Percentiles rank a stretch among this genome's conserved stretches.
Evolutionary conservation across 306 rosid species (phyloP).

Genomic region (Parietaria judaica): DNA sequence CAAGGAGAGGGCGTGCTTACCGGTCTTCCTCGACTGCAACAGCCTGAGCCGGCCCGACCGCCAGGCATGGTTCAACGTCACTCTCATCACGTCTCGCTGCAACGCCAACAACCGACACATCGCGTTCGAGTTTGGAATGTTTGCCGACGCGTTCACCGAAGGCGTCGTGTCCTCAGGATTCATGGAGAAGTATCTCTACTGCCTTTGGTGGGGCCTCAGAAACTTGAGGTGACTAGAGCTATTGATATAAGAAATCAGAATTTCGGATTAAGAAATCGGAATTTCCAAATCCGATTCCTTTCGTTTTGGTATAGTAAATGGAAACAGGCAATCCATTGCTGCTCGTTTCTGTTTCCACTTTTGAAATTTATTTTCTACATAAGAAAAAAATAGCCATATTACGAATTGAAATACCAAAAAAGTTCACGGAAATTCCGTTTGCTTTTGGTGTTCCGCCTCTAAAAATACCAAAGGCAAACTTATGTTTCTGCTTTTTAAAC

Average conservation of each 20-base stretch:
- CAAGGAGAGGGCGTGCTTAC: constrained; percentile 46
- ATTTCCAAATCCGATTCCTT: too few relatives aligned
- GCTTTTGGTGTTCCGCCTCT: too few relatives aligned
- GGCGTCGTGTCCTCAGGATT: constrained; percentile 51
- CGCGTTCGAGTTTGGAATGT: constrained; percentile 69
- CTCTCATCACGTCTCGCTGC: constrained; percentile 36
- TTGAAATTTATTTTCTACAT: too few relatives aligned
- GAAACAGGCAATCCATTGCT: too few relatives aligned
- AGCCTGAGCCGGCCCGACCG: constrained; percentile 36
- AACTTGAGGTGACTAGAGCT: constrained; percentile 51
- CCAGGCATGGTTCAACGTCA: constrained; percentile 55
- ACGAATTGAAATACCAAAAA: too few relatives aligned
- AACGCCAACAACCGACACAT: constrained; percentile 32
- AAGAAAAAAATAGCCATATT: too few relatives aligned
- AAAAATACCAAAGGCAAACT: too few relatives aligned
- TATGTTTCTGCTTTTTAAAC: too few relatives aligned
- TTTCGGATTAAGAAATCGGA: neutral
- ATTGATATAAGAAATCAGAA: neutral
- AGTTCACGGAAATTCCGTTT: too few relatives aligned
- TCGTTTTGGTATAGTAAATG: too few relatives aligned
- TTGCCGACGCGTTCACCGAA: constrained; percentile 56
- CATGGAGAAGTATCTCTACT: constrained; percentile 54
- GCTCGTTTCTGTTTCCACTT: too few relatives aligned
- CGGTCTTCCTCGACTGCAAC: constrained; percentile 53
- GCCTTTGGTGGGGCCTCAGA: constrained; percentile 79